These are phyloP conservation scores for Paramecium pentaurelia DNA, from an alignment of 73 alveolate genomes.

Conservation along the genomic window DNA sequence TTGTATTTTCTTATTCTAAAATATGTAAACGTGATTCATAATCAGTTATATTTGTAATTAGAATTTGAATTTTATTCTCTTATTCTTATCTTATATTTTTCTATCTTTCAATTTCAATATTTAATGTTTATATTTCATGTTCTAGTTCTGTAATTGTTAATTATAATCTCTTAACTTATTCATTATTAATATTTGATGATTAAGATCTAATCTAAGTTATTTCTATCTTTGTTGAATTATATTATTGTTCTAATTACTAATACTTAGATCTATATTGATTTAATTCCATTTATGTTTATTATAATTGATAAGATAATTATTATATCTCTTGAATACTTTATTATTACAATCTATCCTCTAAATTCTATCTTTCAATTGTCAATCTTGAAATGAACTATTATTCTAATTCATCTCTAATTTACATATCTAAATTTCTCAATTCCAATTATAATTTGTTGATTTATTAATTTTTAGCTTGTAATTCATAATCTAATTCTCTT, in stretches of 20 bases:
- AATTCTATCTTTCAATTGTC: background rate
- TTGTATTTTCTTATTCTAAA: conserved; percentile 25
- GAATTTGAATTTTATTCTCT: background rate
- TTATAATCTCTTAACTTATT: background rate
- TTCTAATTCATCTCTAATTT: background rate
- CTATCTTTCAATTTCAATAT: background rate
- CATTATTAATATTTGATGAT: background rate
- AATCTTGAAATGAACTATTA: background rate
- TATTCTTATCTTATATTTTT: conserved; percentile 5
- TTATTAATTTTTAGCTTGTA: background rate
- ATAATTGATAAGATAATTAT: background rate
- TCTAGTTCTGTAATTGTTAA: background rate
- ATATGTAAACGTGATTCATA: conserved; percentile 37
- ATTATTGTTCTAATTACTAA: background rate
- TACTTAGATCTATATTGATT: background rate
- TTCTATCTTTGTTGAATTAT: background rate
- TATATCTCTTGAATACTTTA: background rate
- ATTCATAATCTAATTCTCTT: background rate
- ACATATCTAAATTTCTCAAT: background rate
- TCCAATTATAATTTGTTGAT: background rate
- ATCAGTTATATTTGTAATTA: background rate
- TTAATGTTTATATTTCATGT: background rate
- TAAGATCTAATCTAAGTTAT: background rate
- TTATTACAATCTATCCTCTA: background rate
- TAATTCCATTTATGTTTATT: background rate